Evolutionary conservation across 208 protist genomes (phyloP).

Genomic region (Entamoeba moshkovskii): DNA sequence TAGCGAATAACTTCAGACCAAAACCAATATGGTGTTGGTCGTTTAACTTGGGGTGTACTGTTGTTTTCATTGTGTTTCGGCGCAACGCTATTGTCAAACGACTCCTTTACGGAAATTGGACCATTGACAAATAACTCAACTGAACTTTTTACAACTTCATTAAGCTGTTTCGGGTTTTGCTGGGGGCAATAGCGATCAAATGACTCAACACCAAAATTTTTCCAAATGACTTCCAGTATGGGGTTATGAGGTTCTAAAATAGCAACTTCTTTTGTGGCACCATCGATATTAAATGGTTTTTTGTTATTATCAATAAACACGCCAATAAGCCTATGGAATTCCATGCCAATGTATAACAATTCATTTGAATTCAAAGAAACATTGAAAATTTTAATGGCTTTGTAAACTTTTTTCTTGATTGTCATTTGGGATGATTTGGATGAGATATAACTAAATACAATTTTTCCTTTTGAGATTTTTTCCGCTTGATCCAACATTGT

Average conservation of each 20-base stretch:
- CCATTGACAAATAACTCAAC: too few relatives aligned
- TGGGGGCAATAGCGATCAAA: too few relatives aligned
- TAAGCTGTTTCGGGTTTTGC: too few relatives aligned
- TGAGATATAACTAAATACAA: background rate
- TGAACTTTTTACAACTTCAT: too few relatives aligned
- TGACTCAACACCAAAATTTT: background rate
- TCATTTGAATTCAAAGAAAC: background rate
- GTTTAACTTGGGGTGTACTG: too few relatives aligned
- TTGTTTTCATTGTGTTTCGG: too few relatives aligned
- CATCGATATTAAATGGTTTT: background rate
- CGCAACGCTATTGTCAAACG: too few relatives aligned
- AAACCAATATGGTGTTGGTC: too few relatives aligned
- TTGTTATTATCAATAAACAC: background rate
- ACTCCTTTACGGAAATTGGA: too few relatives aligned
- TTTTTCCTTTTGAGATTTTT: background rate
- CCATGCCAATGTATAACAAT: background rate
- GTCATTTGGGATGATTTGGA: background rate
- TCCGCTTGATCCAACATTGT: background rate
- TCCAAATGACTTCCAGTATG: background rate
- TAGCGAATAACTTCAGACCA: too few relatives aligned
- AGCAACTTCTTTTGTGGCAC: background rate
- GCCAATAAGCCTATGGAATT: background rate
- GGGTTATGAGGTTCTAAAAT: background rate
- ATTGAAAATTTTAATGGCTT: background rate
- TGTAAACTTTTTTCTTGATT: background rate